These are phyloP conservation scores for Moniliella sp. DNA, from an alignment of 1,284 basidiomycete genomes.

Conservation along the genomic window DNA sequence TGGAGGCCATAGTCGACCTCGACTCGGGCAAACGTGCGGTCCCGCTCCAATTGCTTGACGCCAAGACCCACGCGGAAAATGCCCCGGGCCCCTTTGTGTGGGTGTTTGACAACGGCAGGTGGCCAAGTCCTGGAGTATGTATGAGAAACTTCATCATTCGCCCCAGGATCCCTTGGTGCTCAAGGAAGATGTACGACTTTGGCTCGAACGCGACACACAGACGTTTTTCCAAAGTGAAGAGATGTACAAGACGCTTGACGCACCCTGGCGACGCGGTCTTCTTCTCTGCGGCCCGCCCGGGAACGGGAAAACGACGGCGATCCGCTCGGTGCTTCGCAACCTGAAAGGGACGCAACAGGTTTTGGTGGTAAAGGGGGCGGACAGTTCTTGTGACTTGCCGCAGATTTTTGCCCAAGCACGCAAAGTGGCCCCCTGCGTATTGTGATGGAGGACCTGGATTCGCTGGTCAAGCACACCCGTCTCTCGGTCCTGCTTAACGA, in stretches of 20 bases:
- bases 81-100: no score
- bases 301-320: conserved; percentile 3
- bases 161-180: no score
- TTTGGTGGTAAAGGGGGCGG: neutral
- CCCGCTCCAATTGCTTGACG: no score
- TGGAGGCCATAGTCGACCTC: no score
- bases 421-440: conserved; percentile 3
- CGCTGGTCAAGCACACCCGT: conserved; percentile 1
- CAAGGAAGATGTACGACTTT: no score
- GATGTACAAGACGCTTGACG: neutral
- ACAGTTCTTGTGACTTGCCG: neutral
- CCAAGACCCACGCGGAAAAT: no score
- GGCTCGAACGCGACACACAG: no score
- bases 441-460: conserved; percentile 3
- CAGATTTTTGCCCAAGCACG: conserved; percentile 2
- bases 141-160: no score
- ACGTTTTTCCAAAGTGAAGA: conserved; percentile 1
- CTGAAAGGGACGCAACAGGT: neutral
- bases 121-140: no score
- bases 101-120: no score
- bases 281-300: conserved; percentile 3
- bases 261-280: conserved; percentile 3
- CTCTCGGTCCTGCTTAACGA: conserved; percentile 1
- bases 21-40: no score
- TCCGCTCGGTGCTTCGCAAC: conserved; percentile 1